Conservation (phyloP, 2,329 filamentous ascomycete species). For the Pseudocercospora vitis region DNA sequence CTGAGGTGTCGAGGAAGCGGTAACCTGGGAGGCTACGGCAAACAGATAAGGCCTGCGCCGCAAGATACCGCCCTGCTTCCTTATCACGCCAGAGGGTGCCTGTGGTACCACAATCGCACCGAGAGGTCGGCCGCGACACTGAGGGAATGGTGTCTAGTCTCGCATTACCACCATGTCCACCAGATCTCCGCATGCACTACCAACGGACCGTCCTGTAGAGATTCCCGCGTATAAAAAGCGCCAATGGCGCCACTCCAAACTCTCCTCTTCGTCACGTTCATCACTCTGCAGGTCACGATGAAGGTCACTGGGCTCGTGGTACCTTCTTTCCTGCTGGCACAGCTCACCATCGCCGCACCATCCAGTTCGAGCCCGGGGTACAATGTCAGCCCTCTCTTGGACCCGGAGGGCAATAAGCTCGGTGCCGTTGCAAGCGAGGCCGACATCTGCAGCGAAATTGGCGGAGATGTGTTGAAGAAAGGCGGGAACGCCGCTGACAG, state of each 20-base stretch:
- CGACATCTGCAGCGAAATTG: constrained; percentile 36
- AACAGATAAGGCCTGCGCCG: too few relatives aligned
- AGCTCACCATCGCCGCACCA: constrained; percentile 18
- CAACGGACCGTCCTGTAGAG: neutral
- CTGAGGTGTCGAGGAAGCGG: too few relatives aligned
- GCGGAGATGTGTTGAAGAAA: constrained; percentile 46
- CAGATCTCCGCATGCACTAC: neutral
- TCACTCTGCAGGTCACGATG: constrained; percentile 18
- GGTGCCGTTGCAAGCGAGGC: constrained; percentile 51
- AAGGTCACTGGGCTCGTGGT: constrained; percentile 17
- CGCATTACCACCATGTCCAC: constrained; percentile 1
- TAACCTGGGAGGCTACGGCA: too few relatives aligned
- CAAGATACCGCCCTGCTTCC: too few relatives aligned
- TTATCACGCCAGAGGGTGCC: too few relatives aligned
- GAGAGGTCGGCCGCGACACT: too few relatives aligned
- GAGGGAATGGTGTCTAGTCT: too few relatives aligned
- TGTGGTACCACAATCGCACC: too few relatives aligned
- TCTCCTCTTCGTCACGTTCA: neutral
- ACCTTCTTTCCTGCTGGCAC: constrained; percentile 25
- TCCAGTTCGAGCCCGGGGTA: constrained; percentile 18
- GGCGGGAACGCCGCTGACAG: constrained; percentile 56
- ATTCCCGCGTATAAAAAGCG: neutral
- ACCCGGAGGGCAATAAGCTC: constrained; percentile 32
- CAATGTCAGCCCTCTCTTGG: constrained; percentile 18
- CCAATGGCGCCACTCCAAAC: constrained; percentile 7